Evolutionary conservation across 148 eudicot species (phyloP), one percentile per base, ranked within the genome.

Genomic region (Polygonum aviculare): DNA sequence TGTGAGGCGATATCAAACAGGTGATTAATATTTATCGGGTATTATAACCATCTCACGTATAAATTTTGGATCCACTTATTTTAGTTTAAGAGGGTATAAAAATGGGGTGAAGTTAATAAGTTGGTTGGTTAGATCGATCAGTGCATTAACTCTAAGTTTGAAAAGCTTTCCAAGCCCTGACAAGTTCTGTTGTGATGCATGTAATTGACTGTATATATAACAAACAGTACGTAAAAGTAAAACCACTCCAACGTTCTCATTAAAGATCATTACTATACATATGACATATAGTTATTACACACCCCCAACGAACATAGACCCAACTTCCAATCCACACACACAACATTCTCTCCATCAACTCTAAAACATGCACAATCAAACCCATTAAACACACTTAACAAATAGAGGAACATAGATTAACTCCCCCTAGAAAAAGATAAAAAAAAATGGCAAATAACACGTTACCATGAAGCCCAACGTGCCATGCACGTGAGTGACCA

Each of bases 401-500:
- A 51, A 14, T 16, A 51, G 55, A 51, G 55, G 55, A 51, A 51
- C 55, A 15, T 14, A 50, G 16, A 14, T 5, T 51, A 51, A 51
- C 14, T 51, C 55, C 55, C n/a, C 55, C 16, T 51, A 51, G 3
- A 3, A 51, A 50, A 50, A 50, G 54, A 50, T 12, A 14, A 50
- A 14, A 14, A 50, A 14, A 50, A 50, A 50, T 50, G 54, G 54
- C 54, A 50, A 50, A 5, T 26, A 50, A 41, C 8, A 40, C 4
- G 19, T 54, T 54, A 16, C 60, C 19, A 54, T 15, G 60, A 54
- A 55, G n/a, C 62, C 26, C 62, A 44, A 55, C 62, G 62, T 55
- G 62, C 62, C 22, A 63, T 33, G 41, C 70, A 63, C 41, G 70
- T 63, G 70, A 63, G 70, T 63, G 70, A 63, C n/a, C 12, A 15